Conservation (phyloP, 305 asterid species). For the Andrographis paniculata region DNA sequence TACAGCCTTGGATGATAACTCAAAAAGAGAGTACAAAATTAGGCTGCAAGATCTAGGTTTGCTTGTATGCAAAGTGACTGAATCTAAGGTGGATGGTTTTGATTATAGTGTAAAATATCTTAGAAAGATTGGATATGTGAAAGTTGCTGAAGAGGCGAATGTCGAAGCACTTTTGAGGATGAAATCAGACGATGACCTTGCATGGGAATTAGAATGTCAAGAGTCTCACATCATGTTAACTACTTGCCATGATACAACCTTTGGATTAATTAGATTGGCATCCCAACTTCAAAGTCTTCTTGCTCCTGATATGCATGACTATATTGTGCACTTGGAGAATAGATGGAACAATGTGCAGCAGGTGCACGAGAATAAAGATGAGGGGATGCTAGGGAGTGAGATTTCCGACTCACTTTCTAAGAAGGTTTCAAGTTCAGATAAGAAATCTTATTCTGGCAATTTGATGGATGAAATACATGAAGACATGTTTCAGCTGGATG, state of each 20-base stretch:
- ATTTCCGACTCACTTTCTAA: constrained; percentile 32
- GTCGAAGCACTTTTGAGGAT: constrained; percentile 62
- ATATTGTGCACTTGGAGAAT: constrained; percentile 80
- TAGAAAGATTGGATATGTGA: constrained; percentile 68
- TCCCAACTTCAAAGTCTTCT: constrained; percentile 82
- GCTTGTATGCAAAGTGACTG: constrained; percentile 50
- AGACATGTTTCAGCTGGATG: constrained; percentile 65
- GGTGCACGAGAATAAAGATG: constrained; percentile 38
- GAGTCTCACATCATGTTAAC: constrained; percentile 54
- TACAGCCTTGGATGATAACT: constrained; percentile 33
- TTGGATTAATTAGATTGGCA: constrained; percentile 61
- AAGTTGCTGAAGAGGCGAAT: constrained; percentile 79
- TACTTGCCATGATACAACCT: constrained; percentile 80
- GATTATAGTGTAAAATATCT: constrained; percentile 61
- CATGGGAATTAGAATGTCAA: constrained; percentile 83
- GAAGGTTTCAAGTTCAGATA: constrained; percentile 35
- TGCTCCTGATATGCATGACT: constrained; percentile 86
- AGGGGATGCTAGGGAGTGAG: constrained; percentile 26
- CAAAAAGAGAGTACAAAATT: constrained; percentile 50
- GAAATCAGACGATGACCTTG: constrained; percentile 45
- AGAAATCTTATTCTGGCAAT: constrained; percentile 33
- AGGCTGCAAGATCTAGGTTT: constrained; percentile 76
- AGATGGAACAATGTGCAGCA: constrained; percentile 80
- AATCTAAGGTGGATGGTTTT: constrained; percentile 28
- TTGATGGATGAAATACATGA: constrained; percentile 88